phyloP scores from a whole-genome alignment of 768 basidiomycete genomes.

The Ramaria rubella region DNA sequence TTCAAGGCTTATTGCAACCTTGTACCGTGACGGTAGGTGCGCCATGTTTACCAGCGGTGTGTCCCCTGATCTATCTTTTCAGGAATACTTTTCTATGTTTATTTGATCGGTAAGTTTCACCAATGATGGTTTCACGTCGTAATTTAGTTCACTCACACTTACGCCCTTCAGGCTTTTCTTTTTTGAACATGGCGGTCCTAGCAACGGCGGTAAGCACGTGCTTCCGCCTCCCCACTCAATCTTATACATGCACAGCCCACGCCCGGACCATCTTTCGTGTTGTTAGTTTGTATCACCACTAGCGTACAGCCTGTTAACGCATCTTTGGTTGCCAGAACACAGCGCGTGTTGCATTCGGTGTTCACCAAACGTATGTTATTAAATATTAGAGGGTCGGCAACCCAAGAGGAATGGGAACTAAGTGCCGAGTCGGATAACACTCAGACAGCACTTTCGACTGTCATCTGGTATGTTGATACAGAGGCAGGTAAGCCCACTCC shows the following conservation, averaged over 20 bases:
- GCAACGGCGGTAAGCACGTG: not conserved
- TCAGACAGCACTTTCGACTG: not conserved
- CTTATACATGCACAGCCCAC: not conserved
- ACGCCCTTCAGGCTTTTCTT: not conserved
- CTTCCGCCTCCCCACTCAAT: not conserved
- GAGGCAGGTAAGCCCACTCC: not conserved
- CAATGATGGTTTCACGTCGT: no score
- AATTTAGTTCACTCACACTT: no score
- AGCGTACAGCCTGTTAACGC: not conserved
- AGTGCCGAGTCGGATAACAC: not conserved
- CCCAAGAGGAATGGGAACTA: not conserved
- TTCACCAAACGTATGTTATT: slow-evolving; percentile 3
- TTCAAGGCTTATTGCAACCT: not conserved
- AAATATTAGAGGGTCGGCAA: not conserved
- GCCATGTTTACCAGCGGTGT: not conserved
- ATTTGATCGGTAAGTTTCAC: not conserved
- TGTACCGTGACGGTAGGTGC: not conserved
- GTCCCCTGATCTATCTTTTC: not conserved
- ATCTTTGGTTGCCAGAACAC: not conserved
- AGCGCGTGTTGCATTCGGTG: slow-evolving; percentile 7
- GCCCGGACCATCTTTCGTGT: not conserved
- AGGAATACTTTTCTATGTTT: not conserved
- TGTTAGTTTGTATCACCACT: not conserved
- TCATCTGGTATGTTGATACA: not conserved
- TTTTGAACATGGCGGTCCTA: not conserved